Conservation (phyloP, 345 rosid genomes). For the Citrus sp. region DNA sequence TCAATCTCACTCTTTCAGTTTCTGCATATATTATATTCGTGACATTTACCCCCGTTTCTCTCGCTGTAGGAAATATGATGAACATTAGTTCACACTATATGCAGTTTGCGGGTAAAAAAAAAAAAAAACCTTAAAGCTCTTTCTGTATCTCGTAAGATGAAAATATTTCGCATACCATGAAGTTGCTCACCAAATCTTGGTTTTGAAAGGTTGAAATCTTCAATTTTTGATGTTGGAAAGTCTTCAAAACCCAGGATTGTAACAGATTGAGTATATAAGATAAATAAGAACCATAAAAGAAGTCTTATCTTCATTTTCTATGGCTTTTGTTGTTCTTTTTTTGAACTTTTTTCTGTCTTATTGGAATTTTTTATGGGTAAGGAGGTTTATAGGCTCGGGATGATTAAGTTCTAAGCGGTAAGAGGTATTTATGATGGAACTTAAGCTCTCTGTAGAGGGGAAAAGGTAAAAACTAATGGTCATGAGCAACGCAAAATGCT, state of each 20-base stretch:
- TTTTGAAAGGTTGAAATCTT: slow-evolving; percentile 10
- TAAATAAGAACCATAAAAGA: slow-evolving; percentile 18
- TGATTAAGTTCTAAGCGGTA: not conserved
- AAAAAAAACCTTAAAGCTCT: not conserved
- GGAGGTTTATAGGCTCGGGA: not conserved
- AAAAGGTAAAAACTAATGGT: not conserved
- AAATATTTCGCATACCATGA: slow-evolving; percentile 17
- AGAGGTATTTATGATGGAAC: not conserved
- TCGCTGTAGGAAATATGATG: not conserved
- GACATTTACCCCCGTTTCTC: slow-evolving; percentile 14
- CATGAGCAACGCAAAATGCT: not conserved
- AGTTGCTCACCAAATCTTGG: slow-evolving; percentile 9
- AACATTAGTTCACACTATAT: not conserved
- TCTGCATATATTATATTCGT: not conserved
- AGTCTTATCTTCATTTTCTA: slow-evolving; percentile 17
- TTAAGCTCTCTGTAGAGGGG: not conserved
- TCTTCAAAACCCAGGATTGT: slow-evolving; percentile 12
- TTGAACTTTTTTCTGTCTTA: not conserved
- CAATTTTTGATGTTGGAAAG: not conserved
- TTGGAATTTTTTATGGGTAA: not conserved
- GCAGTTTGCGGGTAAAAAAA: too few species aligned
- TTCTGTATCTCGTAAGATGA: not conserved
- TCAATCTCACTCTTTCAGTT: not conserved
- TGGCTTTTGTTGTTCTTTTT: too few species aligned
- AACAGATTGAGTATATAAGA: slow-evolving; percentile 16